Evolutionary conservation across 2,329 filamentous ascomycete genomes (phyloP), one percentile per base, ranked within the genome.

Genomic region (Pseudonectria foliicola): DNA sequence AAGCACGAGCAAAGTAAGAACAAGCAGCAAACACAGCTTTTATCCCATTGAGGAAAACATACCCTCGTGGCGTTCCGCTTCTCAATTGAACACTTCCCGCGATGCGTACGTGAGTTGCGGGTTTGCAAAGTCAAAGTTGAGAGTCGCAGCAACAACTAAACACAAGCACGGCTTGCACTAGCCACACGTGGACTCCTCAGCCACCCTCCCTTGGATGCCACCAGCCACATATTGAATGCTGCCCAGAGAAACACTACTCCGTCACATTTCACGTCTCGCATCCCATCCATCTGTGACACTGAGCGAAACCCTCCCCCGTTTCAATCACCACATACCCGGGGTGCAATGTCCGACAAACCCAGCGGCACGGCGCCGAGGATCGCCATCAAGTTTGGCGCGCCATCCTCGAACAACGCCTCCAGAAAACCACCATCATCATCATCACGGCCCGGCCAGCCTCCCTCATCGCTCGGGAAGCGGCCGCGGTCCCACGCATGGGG

Each of bases 401-500:
- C 47, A 8, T 40, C 52, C 13, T 51, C 56, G n/a, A n/a, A n/a
- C n/a, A n/a, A n/a, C n/a, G n/a, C n/a, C n/a, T n/a, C n/a, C n/a
- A n/a, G n/a, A n/a, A n/a, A n/a, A n/a, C n/a, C 8, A 52, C 53
- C 16, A 54, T 49, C 7, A 56, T 59, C 55, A 25, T 40, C 48
- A 16, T 42, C 50, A 13, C 60, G 57, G 12, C 47, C 56, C 7
- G 52, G 57, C 12, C 64, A 64, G 4, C 52, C 66, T 0, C 52
- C 66, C 0, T 68, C 68, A 4, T 49, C 59, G 4, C 54, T 75
- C 11, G 71, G 71, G 39, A 75, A 75, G 49, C 66, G 70, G 13
- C 54, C 62, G 28, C 63, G 70, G 40, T 46, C 61, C 23, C 60
- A 61, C 40, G 63, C 63, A 13, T 55, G 70, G 10, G 58, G 59